Evolutionary conservation across 768 basidiomycete species (phyloP).

Genomic region (Agaricus blazei): DNA sequence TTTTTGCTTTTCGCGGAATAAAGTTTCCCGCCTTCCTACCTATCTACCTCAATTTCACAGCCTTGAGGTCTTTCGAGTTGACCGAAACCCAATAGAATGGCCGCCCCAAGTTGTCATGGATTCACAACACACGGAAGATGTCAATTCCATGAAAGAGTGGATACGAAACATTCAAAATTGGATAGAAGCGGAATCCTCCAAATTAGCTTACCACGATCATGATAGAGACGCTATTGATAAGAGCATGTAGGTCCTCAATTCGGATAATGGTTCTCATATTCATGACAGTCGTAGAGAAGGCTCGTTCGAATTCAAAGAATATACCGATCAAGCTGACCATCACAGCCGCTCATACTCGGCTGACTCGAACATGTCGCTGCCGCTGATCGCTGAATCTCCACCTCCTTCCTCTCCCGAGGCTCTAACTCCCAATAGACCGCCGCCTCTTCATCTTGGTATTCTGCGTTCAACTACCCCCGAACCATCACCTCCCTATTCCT

Average conservation of each 20-base stretch:
- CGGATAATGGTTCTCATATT: neutral
- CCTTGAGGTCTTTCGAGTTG: conserved; percentile 78
- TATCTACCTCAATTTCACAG: conserved; percentile 72
- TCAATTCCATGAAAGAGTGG: conserved; percentile 64
- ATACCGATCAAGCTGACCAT: conserved; percentile 33
- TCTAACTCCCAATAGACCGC: conserved; percentile 29
- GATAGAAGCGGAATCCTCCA: conserved; percentile 52
- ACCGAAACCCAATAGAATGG: conserved; percentile 94
- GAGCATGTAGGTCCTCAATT: conserved; percentile 24
- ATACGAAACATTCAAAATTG: conserved; percentile 67
- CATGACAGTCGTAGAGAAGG: conserved; percentile 17
- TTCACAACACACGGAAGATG: conserved; percentile 33
- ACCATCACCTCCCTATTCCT: conserved; percentile 44
- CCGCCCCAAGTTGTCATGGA: conserved; percentile 64
- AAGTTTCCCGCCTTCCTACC: conserved; percentile 68
- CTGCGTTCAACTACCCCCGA: conserved; percentile 34
- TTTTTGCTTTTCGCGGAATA: conserved; percentile 83
- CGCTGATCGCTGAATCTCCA: conserved; percentile 38
- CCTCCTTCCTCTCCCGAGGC: conserved; percentile 16
- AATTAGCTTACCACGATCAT: conserved; percentile 39
- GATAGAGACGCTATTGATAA: conserved; percentile 42
- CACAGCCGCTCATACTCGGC: conserved; percentile 59
- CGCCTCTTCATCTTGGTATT: conserved; percentile 44
- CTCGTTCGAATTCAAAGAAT: conserved; percentile 40
- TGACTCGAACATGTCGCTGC: conserved; percentile 52